A percentile compares a stretch with the other conserved stretches of the same genome.
Evolutionary conservation across 2,329 filamentous ascomycete species (phyloP).

Genomic region (Pseudocercospora macadamiae): DNA sequence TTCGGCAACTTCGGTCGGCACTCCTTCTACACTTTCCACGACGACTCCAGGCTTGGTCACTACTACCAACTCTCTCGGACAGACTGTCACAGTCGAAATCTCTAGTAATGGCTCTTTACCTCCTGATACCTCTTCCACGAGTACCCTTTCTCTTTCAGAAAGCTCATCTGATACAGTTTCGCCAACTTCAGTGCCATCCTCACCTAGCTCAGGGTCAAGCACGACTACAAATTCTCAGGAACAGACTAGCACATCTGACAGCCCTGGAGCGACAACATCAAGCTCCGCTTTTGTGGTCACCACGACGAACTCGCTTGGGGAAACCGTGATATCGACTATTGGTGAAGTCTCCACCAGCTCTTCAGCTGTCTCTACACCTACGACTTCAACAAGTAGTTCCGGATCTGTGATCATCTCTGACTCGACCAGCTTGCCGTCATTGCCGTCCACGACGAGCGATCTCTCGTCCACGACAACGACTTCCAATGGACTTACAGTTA

Average conservation of each 20-base stretch:
- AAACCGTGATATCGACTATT: background rate
- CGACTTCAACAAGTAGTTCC: background rate
- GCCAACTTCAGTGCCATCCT: background rate
- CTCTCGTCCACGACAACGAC: background rate
- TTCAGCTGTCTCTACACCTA: background rate
- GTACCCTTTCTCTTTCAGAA: background rate
- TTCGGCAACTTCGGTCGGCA: too few species aligned
- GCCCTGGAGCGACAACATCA: too few species aligned
- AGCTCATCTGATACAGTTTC: background rate
- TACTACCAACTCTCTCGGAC: conserved; percentile 1
- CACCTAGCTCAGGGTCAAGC: background rate
- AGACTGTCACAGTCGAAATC: background rate
- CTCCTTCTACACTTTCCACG: background rate
- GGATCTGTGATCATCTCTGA: background rate
- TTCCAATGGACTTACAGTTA: background rate
- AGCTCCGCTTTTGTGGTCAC: background rate
- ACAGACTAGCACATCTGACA: background rate
- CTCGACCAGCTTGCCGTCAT: background rate
- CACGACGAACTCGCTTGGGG: background rate
- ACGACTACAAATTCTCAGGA: background rate
- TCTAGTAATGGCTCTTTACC: background rate
- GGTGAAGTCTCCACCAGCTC: background rate
- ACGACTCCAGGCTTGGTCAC: background rate
- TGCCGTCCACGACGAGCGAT: background rate
- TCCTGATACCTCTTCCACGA: background rate